Base-by-base conservation (phyloP, 768 basidiomycete species). In the Mycena floridula region DNA sequence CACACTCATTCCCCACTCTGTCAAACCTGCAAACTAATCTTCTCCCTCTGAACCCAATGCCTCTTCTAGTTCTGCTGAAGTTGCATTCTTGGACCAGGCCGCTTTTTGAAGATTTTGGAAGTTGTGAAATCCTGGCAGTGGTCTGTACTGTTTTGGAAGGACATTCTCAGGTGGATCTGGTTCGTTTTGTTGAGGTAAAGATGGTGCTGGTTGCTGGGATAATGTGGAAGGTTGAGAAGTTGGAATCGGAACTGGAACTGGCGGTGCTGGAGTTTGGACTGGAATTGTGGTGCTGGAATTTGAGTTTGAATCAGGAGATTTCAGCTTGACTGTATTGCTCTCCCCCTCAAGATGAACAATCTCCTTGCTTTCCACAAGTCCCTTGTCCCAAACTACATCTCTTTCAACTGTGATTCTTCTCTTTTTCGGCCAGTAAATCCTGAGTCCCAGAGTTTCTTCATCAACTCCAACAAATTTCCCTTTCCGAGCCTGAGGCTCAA, bases 401-500 rank as follows among this genome's bases (percentile, higher is more conserved):
- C 52, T 25, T 40, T 65, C 63, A 25, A 61, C 49, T 11, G 54
- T 55, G 2, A 65, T 51, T 12, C 9, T 38, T 1, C 49, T 39
- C 27, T 60, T 56, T 3, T 24, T 43, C 13, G 57, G 58, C 60
- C 58, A 65, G 43, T 60, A 65, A 25, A 65, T 54, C 9, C 56
- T 48, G 40, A 51, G 48, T 12, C 59, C 61, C 41, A 61, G 61
- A 16, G 51, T 50, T 35, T 61, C 57, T 7, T 50, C 35, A 42
- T 62, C 58, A 45, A 50, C 52, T 16, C 60, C 54, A 7, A 63
- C 43, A 24, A 58, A 61, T 5, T 22, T 37, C 1, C 50, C 58
- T 30, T 58, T 23, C 7, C 40, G 43, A 0, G 46, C 49, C 11
- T 44, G 38, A 16, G 32, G 12, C 7, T 46, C 40, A 3, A 54